Conservation (phyloP, 176 grass and related monocot species). For the Zea mays region Zm-B73-REFERENCE-NAM-5.0 NC_050098.1:184608501-184609000, state of each 20-base stretch:
- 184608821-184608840: neutral
- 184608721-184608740: conserved; percentile 26
- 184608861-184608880: conserved; percentile 39
- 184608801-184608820: neutral
- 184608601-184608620: conserved; percentile 21
- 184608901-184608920: neutral
- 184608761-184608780: conserved; percentile 37
- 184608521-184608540: neutral
- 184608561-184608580: neutral
- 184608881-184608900: neutral
- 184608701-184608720: conserved; percentile 77
- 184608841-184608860: neutral
- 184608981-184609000: too few species aligned
- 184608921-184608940: neutral
- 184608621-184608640: conserved; percentile 77
- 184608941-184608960: neutral
- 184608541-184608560: neutral
- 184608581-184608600: conserved; percentile 18
- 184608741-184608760: conserved; percentile 36
- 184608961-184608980: neutral
- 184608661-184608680: conserved; percentile 31
- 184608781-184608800: conserved; percentile 22
- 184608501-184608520: conserved; percentile 27
- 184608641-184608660: conserved; percentile 70
- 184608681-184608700: conserved; percentile 71